Evolutionary conservation across 23 red algal genomes (phyloP), one percentile per base, ranked within the genome.

Genomic region (Gracilariopsis chorda): DNA sequence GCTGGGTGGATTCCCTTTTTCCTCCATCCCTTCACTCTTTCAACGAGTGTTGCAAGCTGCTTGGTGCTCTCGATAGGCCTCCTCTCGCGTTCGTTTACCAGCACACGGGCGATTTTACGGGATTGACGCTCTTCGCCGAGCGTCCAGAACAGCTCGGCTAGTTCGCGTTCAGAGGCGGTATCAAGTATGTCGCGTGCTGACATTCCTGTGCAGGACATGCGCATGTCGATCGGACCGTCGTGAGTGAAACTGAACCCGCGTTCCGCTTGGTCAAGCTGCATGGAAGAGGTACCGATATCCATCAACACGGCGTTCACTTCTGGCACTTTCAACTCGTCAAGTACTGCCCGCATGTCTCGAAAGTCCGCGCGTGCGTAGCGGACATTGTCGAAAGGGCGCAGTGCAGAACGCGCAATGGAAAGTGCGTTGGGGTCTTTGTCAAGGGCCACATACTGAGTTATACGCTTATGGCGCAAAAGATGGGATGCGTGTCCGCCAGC

Each of bases 151-250:
- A 96, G 91, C 23, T n/a, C 20, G 20, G 23, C 48, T 42, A 99
- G 67, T 64, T 89, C 85, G n/a, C 43, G 21, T 44, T 92, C 97
- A 20, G 39, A 48, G 29, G 61, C 88, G 10, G 58, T 39, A 42
- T 99, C 94, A 33, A 99, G 93, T 3, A 99, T 57, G 41, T 99
- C 86, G 13, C 45, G 60, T 4, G 97, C 97, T 24, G 86, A 92
- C 85, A 77, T 12, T 28, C 43, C 70, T 39, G 21, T 64, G 72
- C 45, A 51, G 5, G 49, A 55, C 93, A 99, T 99, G 48, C 97
- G 78, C 97, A 99, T 99, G 74, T 99, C 97, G 4, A 99, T 78
- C 8, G 97, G 97, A 29, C 92, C 97, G 44, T 95, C 92, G 28
- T 64, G 73, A n/a, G 71, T 79, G 61, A 98, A 98, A 48, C 72